phyloP scores from a whole-genome alignment of 352 stramenopile species.

The Pythium brachiatum region DNA sequence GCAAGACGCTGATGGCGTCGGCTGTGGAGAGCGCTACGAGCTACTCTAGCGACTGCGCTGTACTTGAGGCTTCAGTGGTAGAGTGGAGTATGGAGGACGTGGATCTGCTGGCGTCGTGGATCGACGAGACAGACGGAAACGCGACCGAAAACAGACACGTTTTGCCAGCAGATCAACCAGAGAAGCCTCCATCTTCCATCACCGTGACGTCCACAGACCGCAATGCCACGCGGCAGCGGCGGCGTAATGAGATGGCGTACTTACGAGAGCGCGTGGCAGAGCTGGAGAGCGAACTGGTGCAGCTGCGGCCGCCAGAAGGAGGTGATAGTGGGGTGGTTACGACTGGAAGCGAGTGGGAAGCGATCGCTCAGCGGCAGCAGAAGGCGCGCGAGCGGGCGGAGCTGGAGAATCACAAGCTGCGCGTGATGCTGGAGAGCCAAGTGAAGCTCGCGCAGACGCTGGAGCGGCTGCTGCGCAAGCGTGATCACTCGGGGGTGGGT shows the following conservation, averaged over 20 bases:
- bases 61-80: background rate
- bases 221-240: conserved; percentile 18
- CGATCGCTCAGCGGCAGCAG: conserved; percentile 13
- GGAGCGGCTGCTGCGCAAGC: conserved; percentile 18
- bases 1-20: background rate
- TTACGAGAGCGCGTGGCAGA: conserved; percentile 5
- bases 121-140: conserved; percentile 2
- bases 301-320: background rate
- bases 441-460: conserved; percentile 16
- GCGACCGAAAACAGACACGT: background rate
- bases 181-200: background rate
- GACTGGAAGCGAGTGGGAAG: conserved; percentile 6
- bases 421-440: conserved; percentile 13
- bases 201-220: background rate
- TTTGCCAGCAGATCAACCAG: background rate
- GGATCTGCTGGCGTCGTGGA: conserved; percentile 14
- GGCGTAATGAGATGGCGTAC: conserved; percentile 9
- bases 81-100: conserved; percentile 6
- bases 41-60: too few species aligned
- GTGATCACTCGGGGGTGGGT: background rate
- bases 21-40: too few species aligned
- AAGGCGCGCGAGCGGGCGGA: conserved; percentile 2
- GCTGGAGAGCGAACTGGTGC: conserved; percentile 13
- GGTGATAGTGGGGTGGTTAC: background rate
- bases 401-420: conserved; percentile 19